phyloP scores from a whole-genome alignment of 805 yeast species.

The Kregervanrija pseudodelftensis region DNA sequence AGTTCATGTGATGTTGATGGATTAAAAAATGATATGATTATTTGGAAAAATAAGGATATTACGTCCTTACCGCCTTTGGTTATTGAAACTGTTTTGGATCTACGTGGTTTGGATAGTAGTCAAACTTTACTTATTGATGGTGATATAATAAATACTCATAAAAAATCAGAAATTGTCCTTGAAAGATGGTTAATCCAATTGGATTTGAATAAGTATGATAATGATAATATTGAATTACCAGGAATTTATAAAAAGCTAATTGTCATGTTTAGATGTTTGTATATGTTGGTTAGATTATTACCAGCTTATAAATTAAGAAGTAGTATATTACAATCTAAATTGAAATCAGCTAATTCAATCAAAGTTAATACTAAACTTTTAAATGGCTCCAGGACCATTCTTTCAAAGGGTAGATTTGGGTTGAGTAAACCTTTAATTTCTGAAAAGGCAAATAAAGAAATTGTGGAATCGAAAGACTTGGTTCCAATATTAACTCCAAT shows the following conservation, averaged over 20 bases:
- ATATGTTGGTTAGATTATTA: constrained; percentile 55
- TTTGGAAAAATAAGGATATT: constrained; percentile 49
- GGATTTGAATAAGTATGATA: constrained; percentile 39
- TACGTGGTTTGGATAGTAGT: constrained; percentile 18
- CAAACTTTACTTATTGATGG: constrained; percentile 20
- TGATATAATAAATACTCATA: constrained; percentile 50
- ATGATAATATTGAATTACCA: constrained; percentile 48
- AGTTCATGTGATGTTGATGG: constrained; percentile 33
- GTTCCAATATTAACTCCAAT: constrained; percentile 67
- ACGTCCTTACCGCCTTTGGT: constrained; percentile 69
- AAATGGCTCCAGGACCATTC: constrained; percentile 73
- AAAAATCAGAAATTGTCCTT: constrained; percentile 77
- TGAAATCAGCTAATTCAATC: constrained; percentile 22
- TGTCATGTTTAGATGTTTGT: constrained; percentile 65
- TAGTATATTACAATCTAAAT: constrained; percentile 29
- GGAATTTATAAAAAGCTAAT: constrained; percentile 67
- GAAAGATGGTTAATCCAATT: constrained; percentile 92
- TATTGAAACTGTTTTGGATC: constrained; percentile 58
- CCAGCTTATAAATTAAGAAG: constrained; percentile 63
- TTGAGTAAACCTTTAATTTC: constrained; percentile 56
- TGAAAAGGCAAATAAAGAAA: constrained; percentile 1
- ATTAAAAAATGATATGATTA: constrained; percentile 47
- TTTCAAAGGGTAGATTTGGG: constrained; percentile 80
- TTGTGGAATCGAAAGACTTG: constrained; percentile 46
- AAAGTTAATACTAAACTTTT: constrained; percentile 53